Conservation (phyloP, 257 asterid species). For the Orobanche coerulescens region DNA sequence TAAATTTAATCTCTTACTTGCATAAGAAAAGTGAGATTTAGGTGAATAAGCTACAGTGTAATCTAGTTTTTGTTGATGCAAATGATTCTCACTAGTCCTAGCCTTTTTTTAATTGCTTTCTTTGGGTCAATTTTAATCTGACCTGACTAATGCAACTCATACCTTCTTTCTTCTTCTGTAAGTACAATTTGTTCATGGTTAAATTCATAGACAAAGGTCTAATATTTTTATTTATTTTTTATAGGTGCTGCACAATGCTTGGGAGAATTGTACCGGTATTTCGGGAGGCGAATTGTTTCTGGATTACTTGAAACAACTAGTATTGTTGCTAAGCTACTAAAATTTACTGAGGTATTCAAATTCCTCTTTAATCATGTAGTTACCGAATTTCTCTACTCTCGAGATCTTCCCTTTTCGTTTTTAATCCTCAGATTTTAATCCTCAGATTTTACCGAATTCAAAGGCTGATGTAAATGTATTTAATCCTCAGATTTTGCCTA, state of each 20-base stretch:
- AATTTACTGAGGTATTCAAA: conserved; percentile 67
- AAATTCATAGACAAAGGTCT: conserved; percentile 3
- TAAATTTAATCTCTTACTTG: not conserved
- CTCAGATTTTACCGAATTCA: too few species aligned
- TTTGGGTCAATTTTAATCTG: not conserved
- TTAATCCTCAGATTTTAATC: too few species aligned
- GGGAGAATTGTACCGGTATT: conserved; percentile 77
- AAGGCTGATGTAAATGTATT: too few species aligned
- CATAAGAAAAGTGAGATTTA: not conserved
- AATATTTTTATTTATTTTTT: not conserved
- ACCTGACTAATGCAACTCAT: conserved; percentile 1
- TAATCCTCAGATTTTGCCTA: too few species aligned
- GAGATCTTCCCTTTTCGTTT: too few species aligned
- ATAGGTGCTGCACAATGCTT: conserved; percentile 91
- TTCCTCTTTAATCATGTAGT: conserved; percentile 7
- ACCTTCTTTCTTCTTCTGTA: conserved; percentile 7
- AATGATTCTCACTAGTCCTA: not conserved
- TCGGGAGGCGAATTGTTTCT: conserved; percentile 78
- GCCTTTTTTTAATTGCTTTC: not conserved
- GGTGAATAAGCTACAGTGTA: not conserved
- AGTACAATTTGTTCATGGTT: not conserved
- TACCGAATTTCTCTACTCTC: too few species aligned
- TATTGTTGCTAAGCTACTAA: conserved; percentile 68
- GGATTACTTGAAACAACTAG: conserved; percentile 83
- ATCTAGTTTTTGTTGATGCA: not conserved